phyloP scores from a whole-genome alignment of 768 basidiomycete species.

The Heimioporus sp. region DNA sequence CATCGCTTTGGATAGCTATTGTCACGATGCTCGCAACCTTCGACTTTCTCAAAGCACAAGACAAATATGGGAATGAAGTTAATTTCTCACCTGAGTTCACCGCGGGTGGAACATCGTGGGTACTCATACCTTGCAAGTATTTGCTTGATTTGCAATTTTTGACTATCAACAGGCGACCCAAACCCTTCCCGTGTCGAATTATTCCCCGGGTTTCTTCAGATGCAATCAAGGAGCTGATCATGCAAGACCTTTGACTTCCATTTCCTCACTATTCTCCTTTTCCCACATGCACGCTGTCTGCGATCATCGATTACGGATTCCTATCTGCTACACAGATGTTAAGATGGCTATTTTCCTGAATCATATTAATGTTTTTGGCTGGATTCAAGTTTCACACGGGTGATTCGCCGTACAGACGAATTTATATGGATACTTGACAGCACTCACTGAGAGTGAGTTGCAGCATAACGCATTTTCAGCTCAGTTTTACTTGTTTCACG shows the following conservation, averaged over 20 bases:
- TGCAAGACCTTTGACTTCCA: constrained; percentile 7
- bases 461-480: too few relatives aligned
- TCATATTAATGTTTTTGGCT: too few relatives aligned
- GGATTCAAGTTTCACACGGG: too few relatives aligned
- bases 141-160: background rate
- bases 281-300: background rate
- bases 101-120: constrained; percentile 18
- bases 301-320: background rate
- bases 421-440: too few relatives aligned
- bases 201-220: constrained; percentile 12
- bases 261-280: background rate
- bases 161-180: constrained; percentile 16
- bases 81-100: constrained; percentile 23
- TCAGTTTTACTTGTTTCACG: too few relatives aligned
- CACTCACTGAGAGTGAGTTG: too few relatives aligned
- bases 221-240: constrained; percentile 8
- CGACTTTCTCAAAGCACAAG: constrained; percentile 19
- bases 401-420: too few relatives aligned
- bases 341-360: background rate
- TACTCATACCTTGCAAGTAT: background rate
- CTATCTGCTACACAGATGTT: background rate
- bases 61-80: constrained; percentile 21
- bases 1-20: constrained; percentile 27
- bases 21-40: constrained; percentile 23
- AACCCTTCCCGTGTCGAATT: constrained; percentile 21